Evolutionary conservation across 192 early-diverging fungal species (phyloP).

Genomic region (Backusella australiensis): DNA sequence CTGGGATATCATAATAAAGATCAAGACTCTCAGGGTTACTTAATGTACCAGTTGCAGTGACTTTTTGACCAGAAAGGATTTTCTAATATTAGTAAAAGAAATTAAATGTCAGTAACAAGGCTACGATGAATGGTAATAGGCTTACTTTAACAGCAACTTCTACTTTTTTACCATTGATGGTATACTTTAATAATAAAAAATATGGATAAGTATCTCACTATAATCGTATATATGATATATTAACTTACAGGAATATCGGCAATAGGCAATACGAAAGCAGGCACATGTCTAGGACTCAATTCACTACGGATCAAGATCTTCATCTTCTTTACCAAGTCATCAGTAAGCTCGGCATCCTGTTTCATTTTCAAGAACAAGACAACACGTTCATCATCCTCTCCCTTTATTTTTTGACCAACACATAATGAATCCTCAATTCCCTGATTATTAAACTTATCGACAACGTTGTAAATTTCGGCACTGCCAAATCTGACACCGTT

Average conservation of each 20-base stretch:
- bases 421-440: slow-evolving; percentile 85
- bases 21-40: slow-evolving; percentile 88
- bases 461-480: slow-evolving; percentile 93
- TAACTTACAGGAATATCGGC: slow-evolving; percentile 75
- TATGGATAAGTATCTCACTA: background rate
- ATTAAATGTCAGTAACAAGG: slow-evolving; percentile 4
- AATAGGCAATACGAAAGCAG: slow-evolving; percentile 78
- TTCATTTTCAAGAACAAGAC: slow-evolving; percentile 89
- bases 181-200: slow-evolving; percentile 56
- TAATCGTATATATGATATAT: background rate
- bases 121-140: background rate
- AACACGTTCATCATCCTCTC: slow-evolving; percentile 85
- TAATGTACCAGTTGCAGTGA: slow-evolving; percentile 76
- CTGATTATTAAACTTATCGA: slow-evolving; percentile 60
- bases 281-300: slow-evolving; percentile 91
- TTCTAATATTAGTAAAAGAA: slow-evolving; percentile 38
- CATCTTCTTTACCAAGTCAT: slow-evolving; percentile 66
- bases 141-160: slow-evolving; percentile 90
- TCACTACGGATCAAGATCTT: slow-evolving; percentile 76
- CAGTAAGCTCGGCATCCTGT: slow-evolving; percentile 48
- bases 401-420: slow-evolving; percentile 80
- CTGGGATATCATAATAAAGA: slow-evolving; percentile 81
- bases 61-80: slow-evolving; percentile 77
- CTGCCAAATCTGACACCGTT: slow-evolving; percentile 90
- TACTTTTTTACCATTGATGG: slow-evolving; percentile 95